Base-by-base conservation (phyloP, 2,329 filamentous ascomycete genomes). In the Clonostachys rosea region DNA sequence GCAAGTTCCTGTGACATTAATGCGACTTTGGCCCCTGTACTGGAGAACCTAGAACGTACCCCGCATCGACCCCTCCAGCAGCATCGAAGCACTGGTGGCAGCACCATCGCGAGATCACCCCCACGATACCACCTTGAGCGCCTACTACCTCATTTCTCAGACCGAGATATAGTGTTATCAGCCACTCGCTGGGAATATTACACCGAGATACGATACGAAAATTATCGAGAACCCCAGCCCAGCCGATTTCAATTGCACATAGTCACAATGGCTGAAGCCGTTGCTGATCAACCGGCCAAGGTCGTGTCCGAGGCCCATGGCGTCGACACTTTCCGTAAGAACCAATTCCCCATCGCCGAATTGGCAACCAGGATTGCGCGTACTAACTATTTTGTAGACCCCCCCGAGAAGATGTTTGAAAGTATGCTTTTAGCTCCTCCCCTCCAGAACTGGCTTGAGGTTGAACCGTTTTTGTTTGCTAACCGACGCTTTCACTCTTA, bases 291-390 rank as follows among this genome's bases (percentile, higher is more conserved):
- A 14, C 36, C 36, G 36, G 30, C 41, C 16, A 44, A 40, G 34
- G 47, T 48, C 42, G 84, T 87, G 59, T 86, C 91, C 59, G 87
- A 91, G 75, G 86, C 87, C 60, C 86, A 90, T 67, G 70, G 84
- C 62, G 86, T 90, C 57, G 84, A 89, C 67, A 91, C 86, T 17
- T 89, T 74, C 61, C 79, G 81, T 85, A 69, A 76, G 81, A 46
- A 47, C 48, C 39, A 30, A 49, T 37, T n/a, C 30, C 17, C 24
- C 41, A 40, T 49, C 45, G 8, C 42, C 44, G 40, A 44, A 53
- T 37, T 46, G 20, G 35, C 42, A 14, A n/a, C 30, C 49, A 40
- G 39, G 30, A 12, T 30, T 11, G 34, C 20, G n/a, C 37, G 47
- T 51, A 54, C 58, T 66, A 46, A 62, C 58, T 43, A 34, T 47